Percentiles rank a stretch among this genome's conserved stretches.
Conservation (phyloP, 2,329 filamentous ascomycete genomes). For the Neonectria punicea region DNA sequence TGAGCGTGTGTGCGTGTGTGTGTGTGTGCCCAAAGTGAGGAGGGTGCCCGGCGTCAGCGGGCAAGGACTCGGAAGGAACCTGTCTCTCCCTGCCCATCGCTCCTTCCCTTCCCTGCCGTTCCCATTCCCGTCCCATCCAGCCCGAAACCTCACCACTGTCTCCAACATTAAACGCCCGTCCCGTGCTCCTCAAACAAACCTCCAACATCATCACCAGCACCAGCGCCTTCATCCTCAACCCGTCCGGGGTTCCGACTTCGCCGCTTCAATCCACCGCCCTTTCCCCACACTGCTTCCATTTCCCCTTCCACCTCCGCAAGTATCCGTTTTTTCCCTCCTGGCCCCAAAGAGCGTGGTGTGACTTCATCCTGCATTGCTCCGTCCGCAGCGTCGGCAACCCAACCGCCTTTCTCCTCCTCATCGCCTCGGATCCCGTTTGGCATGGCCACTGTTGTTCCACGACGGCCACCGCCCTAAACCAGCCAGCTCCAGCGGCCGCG, state of each 20-base stretch:
- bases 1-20: neutral
- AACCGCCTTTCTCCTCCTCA: slow-evolving; percentile 15
- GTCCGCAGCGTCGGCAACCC: neutral
- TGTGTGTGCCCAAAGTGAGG: neutral
- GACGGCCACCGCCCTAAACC: slow-evolving; percentile 26
- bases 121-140: neutral
- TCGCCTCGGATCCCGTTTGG: slow-evolving; percentile 18
- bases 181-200: slow-evolving; percentile 1
- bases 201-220: slow-evolving; percentile 10
- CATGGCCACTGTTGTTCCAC: slow-evolving; percentile 34
- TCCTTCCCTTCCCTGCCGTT: slow-evolving; percentile 15
- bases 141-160: neutral
- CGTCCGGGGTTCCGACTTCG: neutral
- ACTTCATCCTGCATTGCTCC: slow-evolving; percentile 38
- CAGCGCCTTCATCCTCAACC: neutral
- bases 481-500: slow-evolving; percentile 16
- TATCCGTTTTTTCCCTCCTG: slow-evolving; percentile 22
- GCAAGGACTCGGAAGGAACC: neutral
- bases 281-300: slow-evolving; percentile 6
- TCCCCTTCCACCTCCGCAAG: slow-evolving; percentile 30
- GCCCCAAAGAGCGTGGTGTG: slow-evolving; percentile 32
- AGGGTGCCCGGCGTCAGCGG: neutral
- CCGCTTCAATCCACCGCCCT: slow-evolving; percentile 6
- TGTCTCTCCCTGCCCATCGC: neutral
- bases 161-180: neutral